These are phyloP conservation scores for Primulina huaijiensis DNA, from an alignment of 257 asterid species.

Conservation along the genomic window DNA sequence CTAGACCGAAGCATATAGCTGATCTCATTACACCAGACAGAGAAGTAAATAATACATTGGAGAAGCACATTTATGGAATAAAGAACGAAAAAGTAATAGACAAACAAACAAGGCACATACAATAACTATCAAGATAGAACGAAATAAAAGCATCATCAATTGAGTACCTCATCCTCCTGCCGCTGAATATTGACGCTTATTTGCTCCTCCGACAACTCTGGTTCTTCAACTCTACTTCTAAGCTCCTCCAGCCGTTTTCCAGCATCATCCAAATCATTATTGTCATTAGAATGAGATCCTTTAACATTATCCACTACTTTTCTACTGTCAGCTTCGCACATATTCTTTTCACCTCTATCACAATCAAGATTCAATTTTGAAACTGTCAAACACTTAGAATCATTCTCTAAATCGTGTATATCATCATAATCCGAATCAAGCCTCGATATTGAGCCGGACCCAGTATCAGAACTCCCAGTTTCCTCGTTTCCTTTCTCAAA, in stretches of 20 bases:
- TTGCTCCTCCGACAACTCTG: constrained; percentile 49
- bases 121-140: constrained; percentile 3
- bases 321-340: constrained; percentile 11
- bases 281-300: constrained; percentile 23
- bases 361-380: constrained; percentile 19
- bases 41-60: neutral
- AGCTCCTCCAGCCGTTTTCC: constrained; percentile 51
- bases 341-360: constrained; percentile 18
- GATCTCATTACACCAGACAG: neutral
- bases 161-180: constrained; percentile 78
- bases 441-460: constrained; percentile 15
- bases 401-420: constrained; percentile 21
- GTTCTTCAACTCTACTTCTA: constrained; percentile 41
- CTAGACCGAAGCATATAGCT: neutral
- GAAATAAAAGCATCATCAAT: constrained; percentile 12
- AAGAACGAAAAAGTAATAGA: neutral
- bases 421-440: constrained; percentile 14
- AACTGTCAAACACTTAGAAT: constrained; percentile 24
- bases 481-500: constrained; percentile 10
- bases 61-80: neutral
- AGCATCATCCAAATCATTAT: constrained; percentile 33
- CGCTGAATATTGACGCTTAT: constrained; percentile 57
- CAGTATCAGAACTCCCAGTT: constrained; percentile 20
- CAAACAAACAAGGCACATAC: constrained; percentile 12
- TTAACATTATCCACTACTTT: constrained; percentile 23